Percentiles rank a stretch among this genome's conserved stretches.
These are phyloP conservation scores for Blastocystis sp. DNA, from an alignment of 352 stramenopile genomes.

Conservation along the genomic window DNA sequence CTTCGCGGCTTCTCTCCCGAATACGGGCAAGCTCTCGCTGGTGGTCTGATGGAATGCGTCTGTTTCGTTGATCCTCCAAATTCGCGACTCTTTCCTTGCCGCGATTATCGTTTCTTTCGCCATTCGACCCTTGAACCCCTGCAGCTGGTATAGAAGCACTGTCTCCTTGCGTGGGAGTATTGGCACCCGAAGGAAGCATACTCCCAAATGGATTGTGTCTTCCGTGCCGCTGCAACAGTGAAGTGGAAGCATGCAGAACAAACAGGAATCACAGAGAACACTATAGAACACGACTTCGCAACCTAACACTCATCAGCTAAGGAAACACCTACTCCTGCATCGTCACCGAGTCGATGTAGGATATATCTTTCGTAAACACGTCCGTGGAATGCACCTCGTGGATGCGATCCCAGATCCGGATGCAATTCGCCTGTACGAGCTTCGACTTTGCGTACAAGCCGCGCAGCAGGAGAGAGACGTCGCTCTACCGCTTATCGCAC, in stretches of 20 bases:
- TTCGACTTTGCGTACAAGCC: conserved; percentile 22
- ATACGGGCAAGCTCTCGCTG: not conserved
- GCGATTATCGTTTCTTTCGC: too few species aligned
- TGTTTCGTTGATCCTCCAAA: too few species aligned
- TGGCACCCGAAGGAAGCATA: too few species aligned
- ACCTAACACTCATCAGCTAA: not conserved
- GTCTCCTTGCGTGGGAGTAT: too few species aligned
- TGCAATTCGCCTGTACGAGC: not conserved
- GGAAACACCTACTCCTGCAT: not conserved
- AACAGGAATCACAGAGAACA: not conserved
- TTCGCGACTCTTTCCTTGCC: too few species aligned
- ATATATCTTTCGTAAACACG: conserved; percentile 25
- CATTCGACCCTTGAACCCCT: too few species aligned
- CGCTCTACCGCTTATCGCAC: not conserved
- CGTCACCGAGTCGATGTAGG: not conserved
- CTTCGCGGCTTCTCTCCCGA: not conserved
- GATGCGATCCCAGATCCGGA: conserved; percentile 55
- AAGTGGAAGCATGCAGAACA: not conserved
- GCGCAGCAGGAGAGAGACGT: not conserved
- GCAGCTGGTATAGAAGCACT: too few species aligned
- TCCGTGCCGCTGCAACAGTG: too few species aligned
- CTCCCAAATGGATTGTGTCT: too few species aligned
- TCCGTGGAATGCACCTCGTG: conserved; percentile 5
- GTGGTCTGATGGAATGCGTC: too few species aligned
- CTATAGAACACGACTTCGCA: not conserved